Conservation (phyloP, 495 filamentous ascomycete genomes). For the Neurospora pannonica region DNA sequence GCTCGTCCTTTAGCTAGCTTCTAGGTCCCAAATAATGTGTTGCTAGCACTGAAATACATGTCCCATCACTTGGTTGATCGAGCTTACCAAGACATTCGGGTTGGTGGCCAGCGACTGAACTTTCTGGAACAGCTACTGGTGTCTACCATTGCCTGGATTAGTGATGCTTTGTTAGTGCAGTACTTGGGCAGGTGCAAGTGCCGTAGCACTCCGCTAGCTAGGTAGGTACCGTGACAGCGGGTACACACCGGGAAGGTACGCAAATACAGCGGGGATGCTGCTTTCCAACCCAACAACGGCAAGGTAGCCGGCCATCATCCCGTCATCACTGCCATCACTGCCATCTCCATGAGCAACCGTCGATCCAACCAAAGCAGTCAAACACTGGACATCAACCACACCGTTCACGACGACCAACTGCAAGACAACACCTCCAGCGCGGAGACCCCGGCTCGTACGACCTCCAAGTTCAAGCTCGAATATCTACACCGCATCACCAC, state of each 20-base stretch:
- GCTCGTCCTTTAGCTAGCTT: not conserved
- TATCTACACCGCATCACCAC: not conserved
- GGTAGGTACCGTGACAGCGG: not conserved
- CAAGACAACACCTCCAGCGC: not conserved
- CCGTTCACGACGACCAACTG: not conserved
- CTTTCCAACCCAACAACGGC: not conserved
- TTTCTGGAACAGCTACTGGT: not conserved
- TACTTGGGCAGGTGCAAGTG: not conserved
- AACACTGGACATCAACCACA: not conserved
- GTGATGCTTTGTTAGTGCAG: not conserved
- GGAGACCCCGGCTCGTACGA: not conserved
- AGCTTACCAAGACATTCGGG: not conserved
- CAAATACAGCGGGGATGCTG: not conserved
- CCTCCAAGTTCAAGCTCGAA: not conserved
- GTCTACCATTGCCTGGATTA: not conserved
- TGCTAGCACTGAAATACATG: not conserved
- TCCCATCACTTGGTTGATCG: not conserved
- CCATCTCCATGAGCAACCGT: not conserved
- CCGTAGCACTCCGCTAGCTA: not conserved
- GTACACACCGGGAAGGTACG: not conserved
- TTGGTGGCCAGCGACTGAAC: not conserved
- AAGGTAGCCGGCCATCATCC: not conserved
- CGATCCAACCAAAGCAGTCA: not conserved
- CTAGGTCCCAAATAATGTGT: not conserved
- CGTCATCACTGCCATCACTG: not conserved